phyloP scores from a whole-genome alignment of 2,329 filamentous ascomycete genomes.

The Monosporascus sp. region DNA sequence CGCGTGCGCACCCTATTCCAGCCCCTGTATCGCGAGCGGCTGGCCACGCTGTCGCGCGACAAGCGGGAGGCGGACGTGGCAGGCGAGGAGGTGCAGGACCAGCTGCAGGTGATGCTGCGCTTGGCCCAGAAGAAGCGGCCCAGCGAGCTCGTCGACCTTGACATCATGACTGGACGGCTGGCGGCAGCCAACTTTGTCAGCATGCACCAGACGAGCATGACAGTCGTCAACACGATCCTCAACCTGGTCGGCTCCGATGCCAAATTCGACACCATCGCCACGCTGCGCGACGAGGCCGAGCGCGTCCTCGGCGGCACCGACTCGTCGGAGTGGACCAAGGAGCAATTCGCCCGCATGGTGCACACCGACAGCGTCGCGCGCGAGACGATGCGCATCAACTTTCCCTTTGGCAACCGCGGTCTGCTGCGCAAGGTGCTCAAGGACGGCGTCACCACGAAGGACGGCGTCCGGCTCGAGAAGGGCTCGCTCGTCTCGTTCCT shows the following conservation, averaged over 20 bases:
- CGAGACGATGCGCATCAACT: conserved; percentile 35
- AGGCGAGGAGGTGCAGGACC: conserved; percentile 28
- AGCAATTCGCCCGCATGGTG: conserved; percentile 29
- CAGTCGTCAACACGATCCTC: conserved; percentile 34
- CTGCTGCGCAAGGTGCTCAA: conserved; percentile 24
- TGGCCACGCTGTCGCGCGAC: conserved; percentile 12
- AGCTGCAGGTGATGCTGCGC: conserved; percentile 36
- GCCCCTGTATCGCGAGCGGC: conserved; percentile 14
- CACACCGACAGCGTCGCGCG: conserved; percentile 35
- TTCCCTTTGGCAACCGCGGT: conserved; percentile 22
- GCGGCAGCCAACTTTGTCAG: conserved; percentile 29
- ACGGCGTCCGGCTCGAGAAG: conserved; percentile 26
- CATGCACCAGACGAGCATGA: conserved; percentile 35
- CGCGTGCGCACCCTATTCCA: too few species aligned
- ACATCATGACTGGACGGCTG: conserved; percentile 27
- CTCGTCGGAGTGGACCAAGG: conserved; percentile 31
- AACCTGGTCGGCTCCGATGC: conserved; percentile 35
- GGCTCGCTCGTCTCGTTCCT: conserved; percentile 29
- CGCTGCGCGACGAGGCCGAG: conserved; percentile 32
- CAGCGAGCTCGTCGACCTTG: conserved; percentile 26
- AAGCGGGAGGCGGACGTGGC: conserved; percentile 9
- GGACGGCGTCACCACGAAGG: conserved; percentile 24
- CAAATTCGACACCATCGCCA: conserved; percentile 30
- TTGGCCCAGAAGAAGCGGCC: conserved; percentile 33
- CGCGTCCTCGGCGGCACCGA: conserved; percentile 22